Evolutionary conservation across 805 yeast species (phyloP).

Genomic region (Candida caryicola): DNA sequence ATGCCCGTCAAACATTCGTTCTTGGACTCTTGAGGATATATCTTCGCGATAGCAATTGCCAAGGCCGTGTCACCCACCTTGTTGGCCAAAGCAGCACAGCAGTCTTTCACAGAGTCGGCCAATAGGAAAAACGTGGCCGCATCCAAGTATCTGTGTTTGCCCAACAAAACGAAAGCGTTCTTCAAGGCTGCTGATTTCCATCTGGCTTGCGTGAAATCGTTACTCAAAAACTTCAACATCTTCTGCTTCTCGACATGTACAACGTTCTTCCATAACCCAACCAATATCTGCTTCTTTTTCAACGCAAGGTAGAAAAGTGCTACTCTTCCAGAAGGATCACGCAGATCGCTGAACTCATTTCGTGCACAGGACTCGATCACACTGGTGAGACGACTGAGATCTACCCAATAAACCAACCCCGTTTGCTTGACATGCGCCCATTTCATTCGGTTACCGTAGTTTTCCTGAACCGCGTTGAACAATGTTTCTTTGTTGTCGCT

Average conservation of each 20-base stretch:
- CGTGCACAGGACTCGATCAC: conserved; percentile 69
- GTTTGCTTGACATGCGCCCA: conserved; percentile 62
- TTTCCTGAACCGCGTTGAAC: conserved; percentile 45
- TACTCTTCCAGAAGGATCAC: conserved; percentile 70
- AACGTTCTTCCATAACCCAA: conserved; percentile 79
- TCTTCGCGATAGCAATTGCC: conserved; percentile 78
- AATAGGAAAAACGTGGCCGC: conserved; percentile 87
- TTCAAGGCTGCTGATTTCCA: conserved; percentile 90
- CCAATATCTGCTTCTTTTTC: conserved; percentile 67
- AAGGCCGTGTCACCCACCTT: conserved; percentile 67
- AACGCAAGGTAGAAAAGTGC: conserved; percentile 77
- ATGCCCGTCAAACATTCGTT: conserved; percentile 33
- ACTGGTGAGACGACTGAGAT: conserved; percentile 21
- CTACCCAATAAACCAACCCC: conserved; percentile 72
- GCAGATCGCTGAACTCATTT: conserved; percentile 57
- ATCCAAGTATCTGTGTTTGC: conserved; percentile 82
- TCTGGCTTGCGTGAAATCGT: conserved; percentile 70
- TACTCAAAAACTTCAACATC: conserved; percentile 70
- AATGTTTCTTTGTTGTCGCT: conserved; percentile 73
- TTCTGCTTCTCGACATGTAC: conserved; percentile 81
- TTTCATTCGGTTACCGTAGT: conserved; percentile 44
- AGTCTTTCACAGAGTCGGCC: conserved; percentile 73
- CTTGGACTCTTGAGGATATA: conserved; percentile 38
- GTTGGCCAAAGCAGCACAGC: conserved; percentile 67
- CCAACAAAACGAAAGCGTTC: conserved; percentile 85